These are phyloP conservation scores for Boletus insuetus DNA, from an alignment of 768 basidiomycete genomes.

Conservation along the genomic window DNA sequence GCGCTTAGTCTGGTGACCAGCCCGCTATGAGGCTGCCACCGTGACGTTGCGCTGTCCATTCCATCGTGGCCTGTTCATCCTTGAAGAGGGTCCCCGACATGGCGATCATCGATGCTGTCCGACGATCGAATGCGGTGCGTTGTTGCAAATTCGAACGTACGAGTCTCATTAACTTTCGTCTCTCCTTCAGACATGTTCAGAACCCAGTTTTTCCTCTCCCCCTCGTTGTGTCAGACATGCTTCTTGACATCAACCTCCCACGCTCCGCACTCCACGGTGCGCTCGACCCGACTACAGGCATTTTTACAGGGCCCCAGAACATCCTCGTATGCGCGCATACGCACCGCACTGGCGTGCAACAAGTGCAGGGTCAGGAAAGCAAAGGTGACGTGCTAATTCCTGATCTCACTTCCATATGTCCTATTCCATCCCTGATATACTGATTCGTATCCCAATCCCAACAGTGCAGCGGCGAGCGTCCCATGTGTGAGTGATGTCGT, in stretches of 20 bases:
- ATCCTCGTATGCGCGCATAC: conserved; percentile 61
- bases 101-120: no score
- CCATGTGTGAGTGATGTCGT: conserved; percentile 64
- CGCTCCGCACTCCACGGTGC: conserved; percentile 48
- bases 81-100: no score
- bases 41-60: no score
- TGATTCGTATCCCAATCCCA: background rate
- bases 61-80: no score
- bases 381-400: conserved; percentile 47
- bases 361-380: conserved; percentile 72
- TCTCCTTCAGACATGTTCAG: background rate
- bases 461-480: conserved; percentile 72
- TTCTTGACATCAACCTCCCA: conserved; percentile 5
- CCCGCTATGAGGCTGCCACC: no score
- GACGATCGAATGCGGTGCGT: no score
- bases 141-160: background rate
- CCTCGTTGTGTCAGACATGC: background rate
- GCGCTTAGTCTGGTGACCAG: no score
- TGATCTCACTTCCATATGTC: background rate
- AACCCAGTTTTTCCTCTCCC: background rate
- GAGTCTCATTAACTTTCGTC: background rate
- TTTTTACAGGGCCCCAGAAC: conserved; percentile 65
- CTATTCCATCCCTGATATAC: background rate
- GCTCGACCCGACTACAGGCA: conserved; percentile 35
- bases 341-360: conserved; percentile 75